Evolutionary conservation across 441 rosid species (phyloP).

Genomic region (Hura crepitans): DNA sequence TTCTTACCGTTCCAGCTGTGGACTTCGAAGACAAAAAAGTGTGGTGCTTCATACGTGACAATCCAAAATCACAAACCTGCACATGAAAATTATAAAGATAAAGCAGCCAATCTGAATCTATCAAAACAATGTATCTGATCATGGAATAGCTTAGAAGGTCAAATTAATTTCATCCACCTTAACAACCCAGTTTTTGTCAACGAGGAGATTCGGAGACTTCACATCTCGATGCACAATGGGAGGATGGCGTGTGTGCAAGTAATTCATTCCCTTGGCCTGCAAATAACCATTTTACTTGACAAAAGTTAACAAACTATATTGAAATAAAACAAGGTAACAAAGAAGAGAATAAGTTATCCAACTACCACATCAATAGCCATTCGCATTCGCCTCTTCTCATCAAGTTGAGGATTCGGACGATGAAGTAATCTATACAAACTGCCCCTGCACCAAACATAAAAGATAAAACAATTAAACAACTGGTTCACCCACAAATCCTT

Average conservation of each 20-base stretch:
- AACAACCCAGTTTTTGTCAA: conserved; percentile 94
- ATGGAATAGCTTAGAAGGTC: neutral
- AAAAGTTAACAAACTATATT: conserved; percentile 17
- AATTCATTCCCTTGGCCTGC: conserved; percentile 98
- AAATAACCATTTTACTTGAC: conserved; percentile 17
- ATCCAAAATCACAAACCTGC: conserved; percentile 93
- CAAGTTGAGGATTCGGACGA: conserved; percentile 68
- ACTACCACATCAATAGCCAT: conserved; percentile 98
- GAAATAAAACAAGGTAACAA: neutral
- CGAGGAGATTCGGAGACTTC: conserved; percentile 96
- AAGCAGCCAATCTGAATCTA: conserved; percentile 11
- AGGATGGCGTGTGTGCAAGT: conserved; percentile 94
- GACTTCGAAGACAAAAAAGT: conserved; percentile 94
- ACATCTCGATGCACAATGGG: conserved; percentile 94
- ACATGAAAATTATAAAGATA: conserved; percentile 2
- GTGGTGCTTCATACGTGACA: conserved; percentile 90
- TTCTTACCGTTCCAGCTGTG: conserved; percentile 92
- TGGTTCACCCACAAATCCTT: no score
- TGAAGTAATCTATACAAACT: conserved; percentile 88
- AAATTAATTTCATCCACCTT: conserved; percentile 49
- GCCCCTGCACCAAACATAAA: conserved; percentile 54
- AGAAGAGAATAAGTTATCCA: conserved; percentile 13
- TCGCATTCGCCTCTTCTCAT: conserved; percentile 81
- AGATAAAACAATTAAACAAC: neutral
- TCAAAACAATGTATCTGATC: neutral